Base-by-base conservation (phyloP, 768 basidiomycete genomes). In the Psilocybe azurescens region DNA sequence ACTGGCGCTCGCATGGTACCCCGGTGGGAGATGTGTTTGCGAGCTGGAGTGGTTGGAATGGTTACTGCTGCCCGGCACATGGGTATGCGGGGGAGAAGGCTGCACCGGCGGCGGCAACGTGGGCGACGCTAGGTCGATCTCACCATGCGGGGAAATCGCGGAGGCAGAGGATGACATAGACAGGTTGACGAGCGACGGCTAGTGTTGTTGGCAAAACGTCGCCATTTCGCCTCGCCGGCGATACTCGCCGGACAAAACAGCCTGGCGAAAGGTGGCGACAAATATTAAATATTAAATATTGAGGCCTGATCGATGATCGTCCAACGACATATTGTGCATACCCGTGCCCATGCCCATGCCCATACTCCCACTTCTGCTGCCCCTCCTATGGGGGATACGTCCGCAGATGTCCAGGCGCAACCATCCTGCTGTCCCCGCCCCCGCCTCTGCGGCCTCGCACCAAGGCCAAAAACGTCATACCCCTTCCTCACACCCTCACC, bases 171-270 rank as follows among this genome's bases (percentile, higher is more conserved):
- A 36, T 8, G 24, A 24, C 24, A 24, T 24, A 24, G 24, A 24
- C 24, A 67, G n/a, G 24, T 62, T 62, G 2, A 57, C 59, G 11
- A 70, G 59, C 36, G 65, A 68, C 10, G 67, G 57, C 67, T 67
- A 24, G 24, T 24, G 24, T 24, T 24, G 24, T 24, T 24, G 24
- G 24, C 24, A 24, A 24, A 24, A 24, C 24, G 24, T 24, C 24
- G 24, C 24, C 24, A 24, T 24, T 24, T 24, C 24, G 24, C 24
- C 24, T 24, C 24, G 24, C 20, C 20, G 20, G 20, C 20, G 20
- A 20, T 20, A 20, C 20, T 20, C 20, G 20, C 24, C 24, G 24
- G 24, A 24, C 24, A 24, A 24, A 24, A 24, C 24, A 24, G 24
- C 24, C 24, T 52, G 24, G 24, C 24, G 24, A 24, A 24, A 24